Evolutionary conservation across 2,329 filamentous ascomycete species (phyloP).

Genomic region (Fusarium transvaalense): DNA sequence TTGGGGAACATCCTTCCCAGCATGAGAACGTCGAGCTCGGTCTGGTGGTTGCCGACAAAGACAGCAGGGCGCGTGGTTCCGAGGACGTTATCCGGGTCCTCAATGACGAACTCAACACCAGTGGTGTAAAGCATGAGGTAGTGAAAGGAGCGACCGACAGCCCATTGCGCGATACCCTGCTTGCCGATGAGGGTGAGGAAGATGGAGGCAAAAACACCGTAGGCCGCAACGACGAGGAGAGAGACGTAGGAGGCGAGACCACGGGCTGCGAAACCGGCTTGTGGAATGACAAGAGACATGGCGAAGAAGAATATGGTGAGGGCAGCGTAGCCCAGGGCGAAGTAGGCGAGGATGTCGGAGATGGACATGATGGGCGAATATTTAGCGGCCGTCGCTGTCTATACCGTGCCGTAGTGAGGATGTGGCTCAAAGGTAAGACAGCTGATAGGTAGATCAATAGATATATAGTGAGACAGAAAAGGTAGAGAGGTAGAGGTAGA

Average conservation of each 20-base stretch:
- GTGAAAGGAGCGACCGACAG: conserved; percentile 82
- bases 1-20: conserved; percentile 89
- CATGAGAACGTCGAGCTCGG: conserved; percentile 93
- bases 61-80: conserved; percentile 81
- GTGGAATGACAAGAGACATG: conserved; percentile 68
- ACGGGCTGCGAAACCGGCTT: conserved; percentile 77
- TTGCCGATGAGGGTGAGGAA: conserved; percentile 77
- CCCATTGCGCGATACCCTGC: conserved; percentile 86
- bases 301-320: conserved; percentile 70
- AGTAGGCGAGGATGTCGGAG: conserved; percentile 58
- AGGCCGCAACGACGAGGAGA: conserved; percentile 71
- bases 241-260: conserved; percentile 74
- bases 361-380: conserved; percentile 54
- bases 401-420: conserved; percentile 2
- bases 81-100: conserved; percentile 74
- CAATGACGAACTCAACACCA: conserved; percentile 81
- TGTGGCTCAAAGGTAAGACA: neutral
- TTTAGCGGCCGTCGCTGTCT: conserved; percentile 16
- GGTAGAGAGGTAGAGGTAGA: conserved; percentile 4
- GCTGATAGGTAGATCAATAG: neutral
- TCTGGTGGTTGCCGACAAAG: conserved; percentile 95
- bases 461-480: conserved; percentile 22
- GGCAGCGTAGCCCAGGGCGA: conserved; percentile 64
- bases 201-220: conserved; percentile 81
- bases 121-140: conserved; percentile 80